These are phyloP conservation scores for Phaeosphaeria sp. DNA, from an alignment of 2,329 filamentous ascomycete genomes.

Conservation along the genomic window DNA sequence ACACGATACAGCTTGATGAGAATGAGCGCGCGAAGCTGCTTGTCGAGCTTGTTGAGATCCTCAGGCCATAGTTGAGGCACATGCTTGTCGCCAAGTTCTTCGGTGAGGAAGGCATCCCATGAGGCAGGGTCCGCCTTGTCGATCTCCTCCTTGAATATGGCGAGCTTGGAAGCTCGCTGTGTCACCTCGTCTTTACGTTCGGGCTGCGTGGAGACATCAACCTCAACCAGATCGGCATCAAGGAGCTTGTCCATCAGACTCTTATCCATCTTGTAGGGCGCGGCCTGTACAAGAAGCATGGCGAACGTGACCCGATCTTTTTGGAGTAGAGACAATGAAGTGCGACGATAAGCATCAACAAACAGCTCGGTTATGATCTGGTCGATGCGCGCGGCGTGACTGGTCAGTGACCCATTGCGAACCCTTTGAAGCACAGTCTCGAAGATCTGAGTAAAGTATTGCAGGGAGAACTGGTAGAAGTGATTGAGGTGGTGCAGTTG, in stretches of 20 bases:
- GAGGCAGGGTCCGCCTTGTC: slow-evolving; percentile 65
- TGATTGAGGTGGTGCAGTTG: slow-evolving; percentile 98
- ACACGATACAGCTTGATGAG: slow-evolving; percentile 94
- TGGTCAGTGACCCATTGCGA: slow-evolving; percentile 73
- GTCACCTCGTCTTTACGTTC: slow-evolving; percentile 73
- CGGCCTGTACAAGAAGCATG: slow-evolving; percentile 92
- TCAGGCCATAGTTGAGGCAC: slow-evolving; percentile 80
- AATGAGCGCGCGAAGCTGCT: slow-evolving; percentile 81
- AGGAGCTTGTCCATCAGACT: slow-evolving; percentile 84
- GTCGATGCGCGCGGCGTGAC: slow-evolving; percentile 81
- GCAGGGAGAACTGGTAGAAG: slow-evolving; percentile 98
- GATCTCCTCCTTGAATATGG: slow-evolving; percentile 75
- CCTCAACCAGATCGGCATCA: slow-evolving; percentile 75
- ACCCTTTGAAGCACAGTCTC: slow-evolving; percentile 86
- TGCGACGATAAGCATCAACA: slow-evolving; percentile 88
- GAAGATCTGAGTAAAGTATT: slow-evolving; percentile 98
- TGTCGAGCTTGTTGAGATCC: slow-evolving; percentile 69
- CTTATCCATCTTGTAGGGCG: slow-evolving; percentile 96
- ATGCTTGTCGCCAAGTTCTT: slow-evolving; percentile 85
- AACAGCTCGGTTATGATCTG: slow-evolving; percentile 93
- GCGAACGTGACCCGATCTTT: slow-evolving; percentile 94
- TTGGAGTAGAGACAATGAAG: slow-evolving; percentile 89
- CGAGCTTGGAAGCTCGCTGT: slow-evolving; percentile 70
- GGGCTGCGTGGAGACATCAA: slow-evolving; percentile 75
- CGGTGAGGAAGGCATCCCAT: slow-evolving; percentile 83